These are phyloP conservation scores for Oryza glaberrima DNA, from an alignment of 176 grass and related monocot species.

Conservation along the genomic window DNA sequence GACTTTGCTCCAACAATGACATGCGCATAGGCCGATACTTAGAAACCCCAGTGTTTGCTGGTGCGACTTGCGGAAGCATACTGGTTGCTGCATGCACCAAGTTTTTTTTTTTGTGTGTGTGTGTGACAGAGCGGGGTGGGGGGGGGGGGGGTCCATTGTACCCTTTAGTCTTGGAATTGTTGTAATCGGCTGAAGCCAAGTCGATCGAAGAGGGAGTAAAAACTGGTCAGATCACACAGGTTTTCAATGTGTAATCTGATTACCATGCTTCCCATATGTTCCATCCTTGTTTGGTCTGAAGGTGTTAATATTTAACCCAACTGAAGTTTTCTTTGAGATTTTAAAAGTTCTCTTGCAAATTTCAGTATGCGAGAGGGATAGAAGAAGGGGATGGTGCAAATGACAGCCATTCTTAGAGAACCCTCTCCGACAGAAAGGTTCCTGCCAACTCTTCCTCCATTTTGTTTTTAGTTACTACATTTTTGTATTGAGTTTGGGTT, in stretches of 20 bases:
- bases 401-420: conserved; percentile 65
- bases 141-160: background rate
- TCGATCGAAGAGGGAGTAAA: conserved; percentile 32
- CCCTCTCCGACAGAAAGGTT: conserved; percentile 62
- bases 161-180: conserved; percentile 43
- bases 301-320: background rate
- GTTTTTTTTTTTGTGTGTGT: background rate
- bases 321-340: background rate
- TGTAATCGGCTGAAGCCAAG: conserved; percentile 43
- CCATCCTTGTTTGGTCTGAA: background rate
- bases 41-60: background rate
- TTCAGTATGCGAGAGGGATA: conserved; percentile 39
- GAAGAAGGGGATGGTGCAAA: conserved; percentile 59
- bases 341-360: background rate
- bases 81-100: conserved; percentile 44
- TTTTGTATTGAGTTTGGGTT: conserved; percentile 35
- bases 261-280: conserved; percentile 51
- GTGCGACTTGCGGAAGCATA: background rate
- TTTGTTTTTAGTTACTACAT: conserved; percentile 11
- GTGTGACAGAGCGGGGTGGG: too few species aligned
- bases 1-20: background rate
- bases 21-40: background rate
- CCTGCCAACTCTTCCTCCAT: conserved; percentile 17
- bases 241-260: conserved; percentile 36
- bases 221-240: conserved; percentile 45